Conservation (phyloP, 2,329 filamentous ascomycete genomes). For the Colletotrichum cereale region DNA sequence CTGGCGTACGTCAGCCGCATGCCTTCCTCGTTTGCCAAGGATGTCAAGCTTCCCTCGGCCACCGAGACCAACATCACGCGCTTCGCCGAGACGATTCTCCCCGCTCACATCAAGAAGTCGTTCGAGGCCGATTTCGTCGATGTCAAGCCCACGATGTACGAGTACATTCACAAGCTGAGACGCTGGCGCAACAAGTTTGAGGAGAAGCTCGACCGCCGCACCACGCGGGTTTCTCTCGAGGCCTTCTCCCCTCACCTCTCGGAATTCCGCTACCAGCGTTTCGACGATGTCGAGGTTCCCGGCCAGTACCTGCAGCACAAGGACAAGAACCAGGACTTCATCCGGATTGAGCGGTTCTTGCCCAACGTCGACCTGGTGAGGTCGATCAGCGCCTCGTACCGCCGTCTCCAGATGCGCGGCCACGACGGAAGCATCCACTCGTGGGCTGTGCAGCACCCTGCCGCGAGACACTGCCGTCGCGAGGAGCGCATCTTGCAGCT, state of each 20-base stretch:
- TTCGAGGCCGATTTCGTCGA: conserved; percentile 98
- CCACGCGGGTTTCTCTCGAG: conserved; percentile 81
- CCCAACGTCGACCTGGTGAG: conserved; percentile 94
- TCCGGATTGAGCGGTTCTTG: conserved; percentile 96
- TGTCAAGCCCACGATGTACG: conserved; percentile 96
- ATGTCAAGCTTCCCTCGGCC: conserved; percentile 88
- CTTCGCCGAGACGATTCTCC: conserved; percentile 96
- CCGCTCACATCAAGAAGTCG: conserved; percentile 92
- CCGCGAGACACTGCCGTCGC: conserved; percentile 88
- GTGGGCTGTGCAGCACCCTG: conserved; percentile 96
- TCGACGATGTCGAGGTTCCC: conserved; percentile 97
- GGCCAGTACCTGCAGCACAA: conserved; percentile 97
- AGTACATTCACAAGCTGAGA: conserved; percentile 97
- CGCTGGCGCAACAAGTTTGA: conserved; percentile 98
- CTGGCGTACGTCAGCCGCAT: conserved; percentile 91
- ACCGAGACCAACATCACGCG: conserved; percentile 97
- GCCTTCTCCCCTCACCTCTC: conserved; percentile 90
- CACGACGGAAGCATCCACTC: conserved; percentile 98
- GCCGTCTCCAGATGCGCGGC: conserved; percentile 93
- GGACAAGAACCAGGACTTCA: conserved; percentile 99
- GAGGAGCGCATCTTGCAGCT: conserved; percentile 96
- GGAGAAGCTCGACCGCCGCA: conserved; percentile 91
- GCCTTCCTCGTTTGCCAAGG: conserved; percentile 87
- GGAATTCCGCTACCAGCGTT: conserved; percentile 97
- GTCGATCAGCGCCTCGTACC: conserved; percentile 90